Evolutionary conservation across 2,329 filamentous ascomycete genomes (phyloP).

Genomic region (Orbilia quercus): DNA sequence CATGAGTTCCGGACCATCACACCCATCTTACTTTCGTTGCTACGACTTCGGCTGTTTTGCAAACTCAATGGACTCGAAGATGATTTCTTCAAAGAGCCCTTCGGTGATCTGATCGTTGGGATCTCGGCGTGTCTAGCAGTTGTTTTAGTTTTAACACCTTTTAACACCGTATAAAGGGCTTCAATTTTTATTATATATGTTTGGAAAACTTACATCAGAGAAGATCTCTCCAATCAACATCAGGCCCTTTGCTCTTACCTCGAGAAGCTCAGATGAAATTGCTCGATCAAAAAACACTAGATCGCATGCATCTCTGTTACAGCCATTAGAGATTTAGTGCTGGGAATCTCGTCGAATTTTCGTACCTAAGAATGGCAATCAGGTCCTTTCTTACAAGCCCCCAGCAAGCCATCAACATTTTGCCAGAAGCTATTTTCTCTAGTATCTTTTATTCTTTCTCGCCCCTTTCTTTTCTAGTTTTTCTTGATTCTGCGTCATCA

Average conservation of each 20-base stretch:
- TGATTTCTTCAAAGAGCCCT: too few species aligned
- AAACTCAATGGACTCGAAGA: too few species aligned
- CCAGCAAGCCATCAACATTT: conserved; percentile 37
- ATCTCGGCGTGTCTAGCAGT: too few species aligned
- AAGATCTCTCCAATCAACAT: conserved; percentile 33
- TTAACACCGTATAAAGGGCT: too few species aligned
- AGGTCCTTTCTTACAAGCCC: conserved; percentile 35
- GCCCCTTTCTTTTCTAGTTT: conserved; percentile 29
- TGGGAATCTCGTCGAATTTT: background rate
- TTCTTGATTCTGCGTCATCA: conserved; percentile 16
- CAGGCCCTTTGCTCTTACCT: conserved; percentile 14
- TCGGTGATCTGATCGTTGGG: too few species aligned
- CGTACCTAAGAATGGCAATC: conserved; percentile 32
- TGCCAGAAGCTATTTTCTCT: conserved; percentile 39
- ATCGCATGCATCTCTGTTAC: conserved; percentile 28
- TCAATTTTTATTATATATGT: too few species aligned
- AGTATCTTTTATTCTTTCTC: conserved; percentile 21
- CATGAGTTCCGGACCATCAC: too few species aligned
- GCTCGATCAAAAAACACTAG: conserved; percentile 22
- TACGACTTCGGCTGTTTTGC: too few species aligned
- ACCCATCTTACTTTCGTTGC: too few species aligned
- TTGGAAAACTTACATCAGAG: conserved; percentile 21
- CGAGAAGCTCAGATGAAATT: conserved; percentile 1
- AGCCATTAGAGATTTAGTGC: background rate
- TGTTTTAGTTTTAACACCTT: too few species aligned